Evolutionary conservation across 768 basidiomycete species (phyloP).

Genomic region (Naganishia antarctica): DNA sequence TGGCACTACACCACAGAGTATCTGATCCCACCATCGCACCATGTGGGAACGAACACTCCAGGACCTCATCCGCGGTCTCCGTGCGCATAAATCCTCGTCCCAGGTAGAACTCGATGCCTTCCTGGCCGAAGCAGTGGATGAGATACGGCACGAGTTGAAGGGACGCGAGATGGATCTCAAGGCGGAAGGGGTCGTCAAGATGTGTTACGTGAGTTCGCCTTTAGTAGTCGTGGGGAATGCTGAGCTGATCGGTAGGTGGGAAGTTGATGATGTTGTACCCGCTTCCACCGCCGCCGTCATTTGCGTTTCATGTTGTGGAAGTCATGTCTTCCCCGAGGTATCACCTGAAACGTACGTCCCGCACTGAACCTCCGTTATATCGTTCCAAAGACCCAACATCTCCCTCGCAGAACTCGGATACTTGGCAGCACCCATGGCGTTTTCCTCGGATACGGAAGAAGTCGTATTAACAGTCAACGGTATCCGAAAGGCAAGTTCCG

Average conservation of each 20-base stretch:
- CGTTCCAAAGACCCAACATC: background rate
- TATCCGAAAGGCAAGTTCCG: slow-evolving; percentile 43
- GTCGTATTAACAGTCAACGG: slow-evolving; percentile 91
- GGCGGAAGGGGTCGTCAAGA: slow-evolving; percentile 87
- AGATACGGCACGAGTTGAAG: slow-evolving; percentile 80
- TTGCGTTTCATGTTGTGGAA: slow-evolving; percentile 93
- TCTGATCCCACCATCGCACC: too few species aligned
- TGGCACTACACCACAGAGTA: too few species aligned
- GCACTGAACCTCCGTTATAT: background rate
- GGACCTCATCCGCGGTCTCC: slow-evolving; percentile 88
- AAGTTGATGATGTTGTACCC: slow-evolving; percentile 90
- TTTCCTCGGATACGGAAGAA: slow-evolving; percentile 89
- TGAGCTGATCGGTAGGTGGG: background rate
- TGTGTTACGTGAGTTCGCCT: slow-evolving; percentile 75
- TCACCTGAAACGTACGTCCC: slow-evolving; percentile 66
- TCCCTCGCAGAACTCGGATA: slow-evolving; percentile 69
- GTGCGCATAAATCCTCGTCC: slow-evolving; percentile 90
- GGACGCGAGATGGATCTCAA: slow-evolving; percentile 95
- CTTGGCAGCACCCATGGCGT: slow-evolving; percentile 85
- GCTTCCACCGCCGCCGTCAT: slow-evolving; percentile 86
- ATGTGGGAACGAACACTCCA: slow-evolving; percentile 98
- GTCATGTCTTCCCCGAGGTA: slow-evolving; percentile 91
- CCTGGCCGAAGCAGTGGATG: slow-evolving; percentile 63
- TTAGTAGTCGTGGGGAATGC: background rate
- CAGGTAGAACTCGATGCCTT: slow-evolving; percentile 66